Percentiles rank a stretch among this genome's conserved stretches.
Conservation (phyloP, 2,329 filamentous ascomycete species). For the Cladosporium sp. region DNA sequence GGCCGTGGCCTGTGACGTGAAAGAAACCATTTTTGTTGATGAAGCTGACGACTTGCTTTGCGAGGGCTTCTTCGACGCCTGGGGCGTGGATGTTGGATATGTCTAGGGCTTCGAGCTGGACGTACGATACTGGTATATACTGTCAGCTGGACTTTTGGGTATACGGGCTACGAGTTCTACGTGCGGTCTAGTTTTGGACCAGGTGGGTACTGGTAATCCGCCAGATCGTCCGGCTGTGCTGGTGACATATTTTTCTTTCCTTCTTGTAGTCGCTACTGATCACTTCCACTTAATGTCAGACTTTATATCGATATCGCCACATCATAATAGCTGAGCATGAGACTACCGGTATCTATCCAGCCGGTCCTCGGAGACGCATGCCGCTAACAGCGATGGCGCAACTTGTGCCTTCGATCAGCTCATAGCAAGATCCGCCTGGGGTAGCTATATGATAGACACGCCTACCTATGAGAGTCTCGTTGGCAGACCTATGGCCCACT, state of each 20-base stretch:
- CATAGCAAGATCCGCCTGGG: background rate
- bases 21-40: conserved; percentile 49
- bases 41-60: conserved; percentile 4
- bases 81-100: background rate
- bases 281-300: background rate
- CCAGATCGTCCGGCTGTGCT: background rate
- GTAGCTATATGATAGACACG: background rate
- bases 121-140: background rate
- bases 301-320: background rate
- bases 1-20: conserved; percentile 65
- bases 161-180: background rate
- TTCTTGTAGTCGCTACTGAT: background rate
- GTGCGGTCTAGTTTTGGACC: background rate
- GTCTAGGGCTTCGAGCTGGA: conserved; percentile 1
- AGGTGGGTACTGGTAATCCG: background rate
- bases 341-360: background rate
- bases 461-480: background rate
- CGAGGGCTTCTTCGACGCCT: background rate
- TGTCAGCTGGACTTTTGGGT: background rate
- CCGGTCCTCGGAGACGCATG: background rate
- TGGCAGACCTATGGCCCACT: background rate
- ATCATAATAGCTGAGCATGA: no score
- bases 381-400: conserved; percentile 2
- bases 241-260: background rate
- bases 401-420: background rate